A percentile compares a stretch with the other conserved stretches of the same genome.
phyloP scores from a whole-genome alignment of 2,329 filamentous ascomycete species.

The Aspergillus bombycis region DNA sequence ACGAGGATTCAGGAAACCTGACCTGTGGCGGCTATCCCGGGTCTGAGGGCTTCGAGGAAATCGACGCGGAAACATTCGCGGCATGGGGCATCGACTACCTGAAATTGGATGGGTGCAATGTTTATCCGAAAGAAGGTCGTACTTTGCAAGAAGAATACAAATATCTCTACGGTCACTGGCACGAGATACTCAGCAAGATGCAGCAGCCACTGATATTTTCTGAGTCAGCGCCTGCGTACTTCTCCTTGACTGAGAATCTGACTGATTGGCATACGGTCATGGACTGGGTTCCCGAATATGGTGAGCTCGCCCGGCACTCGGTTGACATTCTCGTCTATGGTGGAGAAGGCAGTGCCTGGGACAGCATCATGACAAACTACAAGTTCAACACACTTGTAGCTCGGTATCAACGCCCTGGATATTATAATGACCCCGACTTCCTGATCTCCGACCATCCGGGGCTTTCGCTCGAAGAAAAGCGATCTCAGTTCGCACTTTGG shows the following conservation, averaged over 20 bases:
- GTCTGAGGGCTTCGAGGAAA: constrained; percentile 44
- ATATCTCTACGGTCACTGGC: constrained; percentile 47
- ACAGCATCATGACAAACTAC: constrained; percentile 55
- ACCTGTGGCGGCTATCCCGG: constrained; percentile 52
- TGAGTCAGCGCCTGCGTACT: constrained; percentile 52
- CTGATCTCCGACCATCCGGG: constrained; percentile 53
- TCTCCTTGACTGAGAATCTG: constrained; percentile 39
- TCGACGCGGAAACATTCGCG: constrained; percentile 45
- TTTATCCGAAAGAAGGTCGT: constrained; percentile 27
- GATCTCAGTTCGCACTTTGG: constrained; percentile 57
- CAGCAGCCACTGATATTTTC: constrained; percentile 48
- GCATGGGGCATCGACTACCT: constrained; percentile 51
- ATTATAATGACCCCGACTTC: constrained; percentile 56
- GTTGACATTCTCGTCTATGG: constrained; percentile 48
- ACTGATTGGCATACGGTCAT: constrained; percentile 53
- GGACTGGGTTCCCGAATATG: constrained; percentile 46
- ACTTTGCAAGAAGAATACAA: constrained; percentile 31
- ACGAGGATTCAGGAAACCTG: constrained; percentile 48
- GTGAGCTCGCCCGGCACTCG: constrained; percentile 51
- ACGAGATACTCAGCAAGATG: constrained; percentile 42
- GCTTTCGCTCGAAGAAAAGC: constrained; percentile 48
- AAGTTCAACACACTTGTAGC: constrained; percentile 47
- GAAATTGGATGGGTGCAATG: constrained; percentile 53
- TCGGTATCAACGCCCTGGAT: constrained; percentile 49
- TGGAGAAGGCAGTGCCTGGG: constrained; percentile 48